A percentile compares a stretch with the other conserved stretches of the same genome.
phyloP scores from a whole-genome alignment of 805 yeast genomes.

The Saturnispora mendoncae region DNA sequence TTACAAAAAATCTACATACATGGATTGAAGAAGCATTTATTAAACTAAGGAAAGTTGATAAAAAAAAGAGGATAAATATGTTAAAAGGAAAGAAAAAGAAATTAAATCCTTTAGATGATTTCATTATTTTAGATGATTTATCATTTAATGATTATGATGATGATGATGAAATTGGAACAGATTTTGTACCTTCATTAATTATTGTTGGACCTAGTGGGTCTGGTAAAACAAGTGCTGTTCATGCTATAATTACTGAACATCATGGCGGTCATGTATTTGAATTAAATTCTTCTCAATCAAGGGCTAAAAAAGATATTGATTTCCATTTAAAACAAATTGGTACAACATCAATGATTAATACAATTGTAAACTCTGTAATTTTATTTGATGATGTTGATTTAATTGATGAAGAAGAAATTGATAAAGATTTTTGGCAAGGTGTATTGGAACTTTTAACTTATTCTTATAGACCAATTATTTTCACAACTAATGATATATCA shows the following conservation, averaged over 20 bases:
- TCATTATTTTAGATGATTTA: conserved; percentile 29
- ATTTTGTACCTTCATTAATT: conserved; percentile 54
- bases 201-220: conserved; percentile 63
- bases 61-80: conserved; percentile 20
- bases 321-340: conserved; percentile 66
- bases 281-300: conserved; percentile 60
- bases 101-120: conserved; percentile 24
- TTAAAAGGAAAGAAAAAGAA: conserved; percentile 17
- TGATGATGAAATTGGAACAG: conserved; percentile 20
- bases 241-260: conserved; percentile 51
- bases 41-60: conserved; percentile 23
- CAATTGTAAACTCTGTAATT: conserved; percentile 47
- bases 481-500: conserved; percentile 24
- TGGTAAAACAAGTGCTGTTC: conserved; percentile 71
- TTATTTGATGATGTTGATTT: conserved; percentile 82
- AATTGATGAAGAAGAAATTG: conserved; percentile 55
- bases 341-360: conserved; percentile 73
- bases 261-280: conserved; percentile 71
- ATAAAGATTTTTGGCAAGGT: conserved; percentile 72
- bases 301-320: conserved; percentile 65
- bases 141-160: conserved; percentile 28
- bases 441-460: conserved; percentile 47
- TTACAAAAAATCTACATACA: conserved; percentile 21
- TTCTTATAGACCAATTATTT: conserved; percentile 29
- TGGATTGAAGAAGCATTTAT: conserved; percentile 38